Evolutionary conservation across 176 grass and related monocot genomes (phyloP).

Genomic region (Bolboschoenus planiculmis): DNA sequence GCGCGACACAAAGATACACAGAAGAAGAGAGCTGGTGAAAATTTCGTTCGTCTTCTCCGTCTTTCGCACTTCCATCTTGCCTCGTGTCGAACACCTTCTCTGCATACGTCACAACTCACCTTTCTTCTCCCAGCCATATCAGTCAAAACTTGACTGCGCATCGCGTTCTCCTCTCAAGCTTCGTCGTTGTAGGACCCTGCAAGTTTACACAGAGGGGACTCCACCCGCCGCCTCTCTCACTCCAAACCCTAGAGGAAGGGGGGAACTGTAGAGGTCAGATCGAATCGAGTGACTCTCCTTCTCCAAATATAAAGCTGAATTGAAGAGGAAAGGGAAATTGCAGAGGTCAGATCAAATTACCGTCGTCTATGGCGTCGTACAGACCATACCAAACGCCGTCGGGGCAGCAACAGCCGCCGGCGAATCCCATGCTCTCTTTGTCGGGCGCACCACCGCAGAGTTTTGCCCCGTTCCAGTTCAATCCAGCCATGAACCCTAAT

Average conservation of each 20-base stretch:
- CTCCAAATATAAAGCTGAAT: not conserved
- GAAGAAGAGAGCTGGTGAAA: not conserved
- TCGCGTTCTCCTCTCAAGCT: not conserved
- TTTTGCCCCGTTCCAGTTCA: conserved; percentile 30
- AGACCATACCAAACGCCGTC: conserved; percentile 41
- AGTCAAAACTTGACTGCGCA: conserved; percentile 7
- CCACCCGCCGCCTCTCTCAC: not conserved
- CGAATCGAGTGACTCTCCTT: conserved; percentile 6
- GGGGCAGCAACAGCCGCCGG: conserved; percentile 37
- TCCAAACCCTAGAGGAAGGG: conserved; percentile 22
- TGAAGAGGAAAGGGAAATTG: conserved; percentile 15
- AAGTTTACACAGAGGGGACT: not conserved
- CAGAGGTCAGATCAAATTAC: not conserved
- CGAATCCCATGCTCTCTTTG: conserved; percentile 29
- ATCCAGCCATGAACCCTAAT: conserved; percentile 16
- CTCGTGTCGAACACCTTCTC: conserved; percentile 14
- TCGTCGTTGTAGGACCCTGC: not conserved
- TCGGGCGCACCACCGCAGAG: conserved; percentile 28
- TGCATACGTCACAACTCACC: not conserved
- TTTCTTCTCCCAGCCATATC: not conserved
- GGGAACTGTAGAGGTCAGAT: conserved; percentile 16
- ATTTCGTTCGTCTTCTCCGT: not conserved
- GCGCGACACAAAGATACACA: not conserved
- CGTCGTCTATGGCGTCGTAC: conserved; percentile 57
- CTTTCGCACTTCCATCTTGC: not conserved